Evolutionary conservation across 805 yeast species (phyloP).

Genomic region (Cyberlindnera petersonii): DNA sequence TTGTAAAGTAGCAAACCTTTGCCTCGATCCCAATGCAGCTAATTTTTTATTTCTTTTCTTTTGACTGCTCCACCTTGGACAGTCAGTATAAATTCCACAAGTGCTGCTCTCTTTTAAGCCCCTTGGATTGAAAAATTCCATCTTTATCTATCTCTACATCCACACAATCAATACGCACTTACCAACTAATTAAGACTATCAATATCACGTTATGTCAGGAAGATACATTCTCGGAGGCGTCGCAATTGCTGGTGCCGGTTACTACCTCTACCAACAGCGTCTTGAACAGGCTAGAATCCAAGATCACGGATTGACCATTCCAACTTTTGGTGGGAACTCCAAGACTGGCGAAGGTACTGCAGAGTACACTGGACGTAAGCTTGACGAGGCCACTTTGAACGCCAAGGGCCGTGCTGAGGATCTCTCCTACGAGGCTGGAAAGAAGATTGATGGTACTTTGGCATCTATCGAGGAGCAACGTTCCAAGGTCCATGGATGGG

Average conservation of each 20-base stretch:
- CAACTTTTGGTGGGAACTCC: constrained; percentile 8
- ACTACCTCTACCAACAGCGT: constrained; percentile 25
- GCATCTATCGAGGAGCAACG: constrained; percentile 15
- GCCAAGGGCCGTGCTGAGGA: constrained; percentile 18
- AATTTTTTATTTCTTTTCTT: too few species aligned
- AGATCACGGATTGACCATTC: constrained; percentile 3
- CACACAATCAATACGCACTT: not conserved
- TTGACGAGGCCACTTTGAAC: constrained; percentile 23
- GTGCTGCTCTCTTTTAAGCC: not conserved
- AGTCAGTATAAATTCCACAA: too few species aligned
- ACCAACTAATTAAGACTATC: not conserved
- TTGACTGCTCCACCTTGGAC: too few species aligned
- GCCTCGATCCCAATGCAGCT: not conserved
- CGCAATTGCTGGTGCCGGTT: constrained; percentile 26
- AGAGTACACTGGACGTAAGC: constrained; percentile 24
- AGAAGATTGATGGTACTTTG: constrained; percentile 18
- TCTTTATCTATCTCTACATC: not conserved
- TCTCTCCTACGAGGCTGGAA: constrained; percentile 19
- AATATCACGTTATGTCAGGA: constrained; percentile 6
- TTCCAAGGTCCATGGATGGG: constrained; percentile 20
- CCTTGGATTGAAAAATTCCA: not conserved
- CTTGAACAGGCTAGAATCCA: constrained; percentile 17
- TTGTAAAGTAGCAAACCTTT: too few species aligned
- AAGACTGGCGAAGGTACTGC: constrained; percentile 18
- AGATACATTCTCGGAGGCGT: constrained; percentile 24